A percentile compares a stretch with the other conserved stretches of the same genome.
Conservation (phyloP, 192 early-diverging fungal genomes). For the Coemansia sp. region DNA sequence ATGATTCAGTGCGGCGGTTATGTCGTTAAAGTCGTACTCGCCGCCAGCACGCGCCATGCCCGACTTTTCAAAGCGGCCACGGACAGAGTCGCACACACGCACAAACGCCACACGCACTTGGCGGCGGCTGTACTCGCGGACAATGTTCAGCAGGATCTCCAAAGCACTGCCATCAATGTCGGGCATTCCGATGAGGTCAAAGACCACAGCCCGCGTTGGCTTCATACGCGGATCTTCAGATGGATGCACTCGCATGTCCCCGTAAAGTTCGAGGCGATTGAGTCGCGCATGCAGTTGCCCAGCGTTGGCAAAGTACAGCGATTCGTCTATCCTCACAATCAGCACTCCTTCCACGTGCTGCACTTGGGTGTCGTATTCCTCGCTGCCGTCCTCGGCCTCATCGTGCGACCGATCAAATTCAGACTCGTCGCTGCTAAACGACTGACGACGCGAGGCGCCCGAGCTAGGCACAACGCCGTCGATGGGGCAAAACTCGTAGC, state of each 20-base stretch:
- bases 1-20: conserved; percentile 65
- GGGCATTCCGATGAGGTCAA: conserved; percentile 91
- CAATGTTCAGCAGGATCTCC: conserved; percentile 88
- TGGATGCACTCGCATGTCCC: conserved; percentile 94
- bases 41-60: conserved; percentile 70
- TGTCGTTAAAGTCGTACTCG: conserved; percentile 71
- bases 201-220: conserved; percentile 78
- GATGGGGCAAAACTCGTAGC: conserved; percentile 77
- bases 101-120: conserved; percentile 91
- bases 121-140: conserved; percentile 81
- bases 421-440: conserved; percentile 20
- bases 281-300: conserved; percentile 96
- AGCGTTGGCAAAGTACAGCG: conserved; percentile 96
- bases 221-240: conserved; percentile 85
- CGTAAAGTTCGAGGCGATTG: conserved; percentile 91
- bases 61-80: conserved; percentile 71
- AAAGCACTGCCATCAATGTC: conserved; percentile 92
- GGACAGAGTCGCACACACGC: conserved; percentile 76
- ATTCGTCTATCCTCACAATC: conserved; percentile 91
- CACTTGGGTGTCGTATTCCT: conserved; percentile 52
- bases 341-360: conserved; percentile 84
- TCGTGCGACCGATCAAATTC: conserved; percentile 14
- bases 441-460: conserved; percentile 28
- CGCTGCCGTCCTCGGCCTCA: conserved; percentile 18
- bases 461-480: conserved; percentile 57